Percentiles rank a stretch among this genome's conserved stretches.
phyloP scores from a whole-genome alignment of 208 protist species.

The Plasmodiophora brassicae region DNA sequence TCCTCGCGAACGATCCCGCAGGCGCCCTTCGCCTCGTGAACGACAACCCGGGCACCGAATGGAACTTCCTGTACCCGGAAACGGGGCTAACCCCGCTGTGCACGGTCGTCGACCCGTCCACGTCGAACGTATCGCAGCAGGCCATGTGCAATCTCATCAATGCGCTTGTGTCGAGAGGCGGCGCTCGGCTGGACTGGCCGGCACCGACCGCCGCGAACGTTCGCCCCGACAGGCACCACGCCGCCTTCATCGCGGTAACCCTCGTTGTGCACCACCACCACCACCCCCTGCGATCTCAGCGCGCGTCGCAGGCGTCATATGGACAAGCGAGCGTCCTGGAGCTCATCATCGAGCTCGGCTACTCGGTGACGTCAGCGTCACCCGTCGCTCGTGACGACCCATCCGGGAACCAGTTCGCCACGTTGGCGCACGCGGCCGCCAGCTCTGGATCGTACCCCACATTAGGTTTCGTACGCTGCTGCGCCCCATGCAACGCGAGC shows the following conservation, averaged over 20 bases:
- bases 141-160: neutral
- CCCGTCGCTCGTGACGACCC: neutral
- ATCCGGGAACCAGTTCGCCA: neutral
- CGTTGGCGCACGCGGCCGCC: neutral
- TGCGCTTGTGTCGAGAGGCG: neutral
- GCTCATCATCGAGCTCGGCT: neutral
- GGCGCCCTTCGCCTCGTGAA: no score
- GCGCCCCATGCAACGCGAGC: no score
- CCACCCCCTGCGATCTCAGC: no score
- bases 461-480: no score
- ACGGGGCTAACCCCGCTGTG: neutral
- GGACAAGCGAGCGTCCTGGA: neutral
- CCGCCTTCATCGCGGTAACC: conserved; percentile 13
- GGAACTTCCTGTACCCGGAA: neutral
- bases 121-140: neutral
- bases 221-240: neutral
- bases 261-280: no score
- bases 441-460: neutral
- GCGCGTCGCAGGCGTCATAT: neutral
- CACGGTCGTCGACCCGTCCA: neutral
- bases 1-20: no score
- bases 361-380: neutral
- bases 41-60: neutral
- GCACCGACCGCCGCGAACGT: neutral
- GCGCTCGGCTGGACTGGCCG: neutral